These are phyloP conservation scores for Solanum tarijense DNA, from an alignment of 257 asterid species.

Conservation along the genomic window DNA sequence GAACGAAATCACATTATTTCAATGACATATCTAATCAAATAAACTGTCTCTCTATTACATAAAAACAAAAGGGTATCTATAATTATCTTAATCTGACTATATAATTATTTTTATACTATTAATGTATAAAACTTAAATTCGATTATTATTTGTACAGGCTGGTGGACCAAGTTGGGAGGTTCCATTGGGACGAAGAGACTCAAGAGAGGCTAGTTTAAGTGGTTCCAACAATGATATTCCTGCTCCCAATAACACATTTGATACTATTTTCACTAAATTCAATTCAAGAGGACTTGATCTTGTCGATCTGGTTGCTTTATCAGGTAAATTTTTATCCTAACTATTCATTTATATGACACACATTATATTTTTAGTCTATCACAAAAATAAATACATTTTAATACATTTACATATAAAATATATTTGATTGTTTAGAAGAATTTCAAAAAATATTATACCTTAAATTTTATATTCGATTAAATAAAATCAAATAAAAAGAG, in stretches of 20 bases:
- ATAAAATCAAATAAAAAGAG: not conserved
- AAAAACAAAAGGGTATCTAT: not conserved
- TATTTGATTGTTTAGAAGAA: not conserved
- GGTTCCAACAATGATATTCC: constrained; percentile 43
- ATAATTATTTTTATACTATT: not conserved
- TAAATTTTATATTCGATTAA: not conserved
- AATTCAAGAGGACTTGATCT: constrained; percentile 24
- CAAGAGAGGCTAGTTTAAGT: constrained; percentile 31
- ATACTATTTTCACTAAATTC: constrained; percentile 29
- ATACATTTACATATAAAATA: not conserved
- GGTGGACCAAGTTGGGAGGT: constrained; percentile 52
- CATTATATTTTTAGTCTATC: not conserved
- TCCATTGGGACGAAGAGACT: constrained; percentile 44
- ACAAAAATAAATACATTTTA: not conserved
- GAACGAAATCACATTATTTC: not conserved
- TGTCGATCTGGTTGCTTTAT: constrained; percentile 63
- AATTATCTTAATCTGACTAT: not conserved
- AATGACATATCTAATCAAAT: not conserved
- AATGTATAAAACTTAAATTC: not conserved
- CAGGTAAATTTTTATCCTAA: constrained; percentile 29
- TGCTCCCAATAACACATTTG: constrained; percentile 43
- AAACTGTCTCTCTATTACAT: not conserved
- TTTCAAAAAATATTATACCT: not conserved
- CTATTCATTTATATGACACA: not conserved
- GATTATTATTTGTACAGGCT: not conserved